Base-by-base conservation (phyloP, 2,329 filamentous ascomycete species). In the Ascocoryne sarcoides region DNA sequence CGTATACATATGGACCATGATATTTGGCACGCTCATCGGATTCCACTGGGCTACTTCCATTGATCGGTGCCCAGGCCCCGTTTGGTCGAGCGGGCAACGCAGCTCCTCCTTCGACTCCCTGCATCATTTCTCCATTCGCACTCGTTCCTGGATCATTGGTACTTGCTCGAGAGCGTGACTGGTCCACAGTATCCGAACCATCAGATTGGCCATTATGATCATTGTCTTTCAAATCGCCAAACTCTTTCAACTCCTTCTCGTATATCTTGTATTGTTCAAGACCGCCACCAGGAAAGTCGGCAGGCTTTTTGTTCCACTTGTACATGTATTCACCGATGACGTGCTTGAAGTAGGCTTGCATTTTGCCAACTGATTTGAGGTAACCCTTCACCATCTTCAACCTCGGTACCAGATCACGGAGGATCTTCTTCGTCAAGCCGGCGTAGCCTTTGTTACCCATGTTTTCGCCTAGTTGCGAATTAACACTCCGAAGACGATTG, bases 361-460 rank as follows among this genome's bases (percentile, higher is more conserved):
- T 71, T 12, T 69, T 66, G 19, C 63, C 61, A 40, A 79, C 68
- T 5, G 74, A 71, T 34, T 60, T 62, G 40, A 71, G 65, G 57
- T 76, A 79, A 3, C 68, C 70, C 20, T 65, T 65, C 2, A 74
- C 75, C 71, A 79, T 76, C 40, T 69, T 68, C 32, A 78, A 59
- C 53, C 67, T 68, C 3, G 59, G 58, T 0, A 68, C 64, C 66
- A 79, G 73, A 33, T 68, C 65, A 2, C 60, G 60, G 16, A 80
- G 61, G 5, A 75, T 66, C 33, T 66, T 66, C 39, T 67, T 65
- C 0, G 73, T 65, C 32, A 72, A 59, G 1, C 65, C 65, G 0
- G 71, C 33, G 28, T 44, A 46, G 4, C 42, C 34, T 31, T 40
- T 37, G 10, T 16, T 29, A n/a, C 23, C 28, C 10, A 20, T 16